Evolutionary conservation across 2,329 filamentous ascomycete genomes (phyloP), one percentile per base, ranked within the genome.

Genomic region (Bipolaris cookei): DNA sequence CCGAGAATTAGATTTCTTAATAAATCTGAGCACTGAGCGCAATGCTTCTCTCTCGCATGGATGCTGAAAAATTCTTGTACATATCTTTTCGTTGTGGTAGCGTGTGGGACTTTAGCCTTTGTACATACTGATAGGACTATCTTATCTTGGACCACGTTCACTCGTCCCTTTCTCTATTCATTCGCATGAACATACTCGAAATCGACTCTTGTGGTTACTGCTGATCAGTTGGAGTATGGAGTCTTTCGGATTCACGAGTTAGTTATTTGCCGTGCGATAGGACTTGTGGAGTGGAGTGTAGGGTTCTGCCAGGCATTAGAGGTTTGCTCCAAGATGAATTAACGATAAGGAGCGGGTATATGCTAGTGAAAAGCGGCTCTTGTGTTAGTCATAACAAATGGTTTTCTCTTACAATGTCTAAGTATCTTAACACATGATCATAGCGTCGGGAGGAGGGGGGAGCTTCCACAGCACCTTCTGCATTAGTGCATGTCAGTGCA

Each of bases 371-470:
- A n/a, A n/a, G n/a, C n/a, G n/a, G n/a, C n/a, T n/a, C n/a, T n/a
- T n/a, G n/a, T n/a, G n/a, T 30, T 13, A 0, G 2, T 30, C 28
- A 11, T 30, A 30, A 13, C 10, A 30, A 30, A 10, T 30, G 13
- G 10, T 10, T 30, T 30, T 30, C 43, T 37, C 18, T 32, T n/a
- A 79, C 21, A 25, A 6, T 25, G 13, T 18, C 13, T 4, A 42
- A 13, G 6, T 42, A 7, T 23, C 39, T 42, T 13, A 23, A 42
- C 13, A 42, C 4, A 10, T 13, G 13, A 42, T 25, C n/a, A 4
- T 16, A 42, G 23, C n/a, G 51, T 80, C 71, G 34, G 66, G 76
- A 58, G 82, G 82, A 32, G 66, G 76, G 58, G 82, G 82, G 16
- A 51, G 34, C 44, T 43, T 45, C 51, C 6, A n/a, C 16, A 21